These are phyloP conservation scores for Diospyros lotus DNA, from an alignment of 148 eudicot genomes.

Conservation along the genomic window DNA sequence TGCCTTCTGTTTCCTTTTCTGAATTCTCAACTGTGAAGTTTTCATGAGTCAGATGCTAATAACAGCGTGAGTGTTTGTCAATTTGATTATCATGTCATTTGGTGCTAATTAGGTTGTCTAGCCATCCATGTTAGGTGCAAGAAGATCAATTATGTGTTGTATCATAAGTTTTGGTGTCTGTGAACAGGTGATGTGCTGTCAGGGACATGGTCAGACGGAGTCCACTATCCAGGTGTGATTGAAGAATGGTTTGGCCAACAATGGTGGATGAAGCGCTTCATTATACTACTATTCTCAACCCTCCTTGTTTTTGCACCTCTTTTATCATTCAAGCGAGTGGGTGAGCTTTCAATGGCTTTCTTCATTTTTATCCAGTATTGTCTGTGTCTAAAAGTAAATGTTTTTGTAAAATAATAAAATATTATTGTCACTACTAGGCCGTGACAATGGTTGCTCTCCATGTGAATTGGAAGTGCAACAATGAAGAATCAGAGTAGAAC, in stretches of 20 bases:
- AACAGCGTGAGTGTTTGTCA: too few species aligned
- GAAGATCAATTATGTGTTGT: not conserved
- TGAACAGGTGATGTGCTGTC: slow-evolving; percentile 78
- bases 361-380: too few species aligned
- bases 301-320: slow-evolving; percentile 62
- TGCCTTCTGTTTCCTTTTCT: too few species aligned
- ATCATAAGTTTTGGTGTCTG: not conserved
- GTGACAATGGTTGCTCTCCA: too few species aligned
- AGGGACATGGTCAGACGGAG: slow-evolving; percentile 63
- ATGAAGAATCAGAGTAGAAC: too few species aligned
- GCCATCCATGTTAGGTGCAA: not conserved
- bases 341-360: slow-evolving; percentile 27
- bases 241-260: slow-evolving; percentile 83
- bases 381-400: not conserved
- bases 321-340: slow-evolving; percentile 70
- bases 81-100: not conserved
- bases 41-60: too few species aligned
- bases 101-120: not conserved
- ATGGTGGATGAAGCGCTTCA: slow-evolving; percentile 69
- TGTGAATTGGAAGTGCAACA: too few species aligned
- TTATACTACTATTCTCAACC: slow-evolving; percentile 58
- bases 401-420: too few species aligned
- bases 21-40: too few species aligned
- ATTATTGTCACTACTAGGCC: too few species aligned
- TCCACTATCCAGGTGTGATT: slow-evolving; percentile 66